Evolutionary conservation across 1,284 basidiomycete species (phyloP).

Genomic region (Irpex sp.): DNA sequence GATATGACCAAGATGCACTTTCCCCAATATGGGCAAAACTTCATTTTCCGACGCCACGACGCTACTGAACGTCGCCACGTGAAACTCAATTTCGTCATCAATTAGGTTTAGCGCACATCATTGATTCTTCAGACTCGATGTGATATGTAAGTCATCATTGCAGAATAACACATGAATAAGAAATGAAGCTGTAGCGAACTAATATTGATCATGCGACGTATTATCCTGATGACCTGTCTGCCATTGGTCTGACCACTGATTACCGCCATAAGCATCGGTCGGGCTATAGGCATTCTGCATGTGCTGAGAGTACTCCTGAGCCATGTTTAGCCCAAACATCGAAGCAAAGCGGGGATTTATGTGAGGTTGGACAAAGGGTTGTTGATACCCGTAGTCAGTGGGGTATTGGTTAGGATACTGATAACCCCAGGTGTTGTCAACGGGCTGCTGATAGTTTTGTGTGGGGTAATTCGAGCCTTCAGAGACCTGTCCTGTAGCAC

Average conservation of each 20-base stretch:
- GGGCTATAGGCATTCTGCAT: constrained; percentile 3
- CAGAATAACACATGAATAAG: background rate
- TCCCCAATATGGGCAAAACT: background rate
- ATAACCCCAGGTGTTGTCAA: constrained; percentile 19
- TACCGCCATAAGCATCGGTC: background rate
- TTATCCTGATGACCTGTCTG: background rate
- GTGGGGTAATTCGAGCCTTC: constrained; percentile 16
- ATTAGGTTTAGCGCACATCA: background rate
- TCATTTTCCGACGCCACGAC: background rate
- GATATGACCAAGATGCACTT: background rate
- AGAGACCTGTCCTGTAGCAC: constrained; percentile 40
- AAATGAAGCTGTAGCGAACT: background rate
- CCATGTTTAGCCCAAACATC: constrained; percentile 44
- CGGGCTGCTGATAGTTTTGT: constrained; percentile 13
- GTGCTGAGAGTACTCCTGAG: constrained; percentile 7
- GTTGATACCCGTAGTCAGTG: constrained; percentile 27
- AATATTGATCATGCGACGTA: background rate
- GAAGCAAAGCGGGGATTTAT: constrained; percentile 74
- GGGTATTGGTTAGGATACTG: constrained; percentile 19
- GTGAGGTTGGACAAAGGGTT: constrained; percentile 67
- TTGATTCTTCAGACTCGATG: background rate
- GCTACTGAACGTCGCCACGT: constrained; percentile 7
- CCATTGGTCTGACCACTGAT: background rate
- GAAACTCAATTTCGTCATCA: background rate
- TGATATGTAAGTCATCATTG: background rate